These are phyloP conservation scores for Helianthus tuberosus DNA, from an alignment of 129 eudicot genomes.

Conservation along the genomic window DNA sequence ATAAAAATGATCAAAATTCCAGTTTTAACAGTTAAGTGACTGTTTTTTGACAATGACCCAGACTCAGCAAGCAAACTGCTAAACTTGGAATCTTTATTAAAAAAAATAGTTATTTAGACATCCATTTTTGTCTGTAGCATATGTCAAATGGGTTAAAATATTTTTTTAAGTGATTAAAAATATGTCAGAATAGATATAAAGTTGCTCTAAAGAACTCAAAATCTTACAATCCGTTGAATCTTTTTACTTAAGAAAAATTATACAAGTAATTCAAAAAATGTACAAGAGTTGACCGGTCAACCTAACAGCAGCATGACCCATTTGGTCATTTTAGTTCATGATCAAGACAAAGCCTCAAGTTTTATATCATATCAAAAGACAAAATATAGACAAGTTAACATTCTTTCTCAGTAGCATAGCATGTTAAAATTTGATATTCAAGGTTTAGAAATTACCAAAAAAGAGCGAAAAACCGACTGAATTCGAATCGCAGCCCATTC, in stretches of 20 bases:
- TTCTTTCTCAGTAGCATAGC: neutral
- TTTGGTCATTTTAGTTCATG: neutral
- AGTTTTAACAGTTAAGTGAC: no score
- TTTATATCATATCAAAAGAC: neutral
- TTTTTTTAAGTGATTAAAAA: neutral
- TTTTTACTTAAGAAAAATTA: neutral
- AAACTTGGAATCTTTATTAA: neutral
- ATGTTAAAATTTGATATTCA: neutral
- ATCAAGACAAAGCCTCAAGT: neutral
- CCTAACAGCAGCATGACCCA: no score
- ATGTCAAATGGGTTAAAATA: neutral
- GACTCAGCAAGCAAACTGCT: neutral
- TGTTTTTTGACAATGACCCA: no score
- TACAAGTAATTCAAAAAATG: neutral
- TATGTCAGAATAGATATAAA: neutral
- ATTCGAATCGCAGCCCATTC: constrained; percentile 96
- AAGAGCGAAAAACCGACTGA: constrained; percentile 83
- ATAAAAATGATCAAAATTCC: neutral
- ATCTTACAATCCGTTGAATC: neutral
- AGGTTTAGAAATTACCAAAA: constrained; percentile 52
- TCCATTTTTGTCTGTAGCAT: neutral
- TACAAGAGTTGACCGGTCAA: neutral
- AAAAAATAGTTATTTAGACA: no score
- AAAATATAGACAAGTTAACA: neutral
- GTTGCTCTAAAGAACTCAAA: neutral